Evolutionary conservation across 805 yeast species (phyloP).

Genomic region (Saccharomycopsis synnaedendra): DNA sequence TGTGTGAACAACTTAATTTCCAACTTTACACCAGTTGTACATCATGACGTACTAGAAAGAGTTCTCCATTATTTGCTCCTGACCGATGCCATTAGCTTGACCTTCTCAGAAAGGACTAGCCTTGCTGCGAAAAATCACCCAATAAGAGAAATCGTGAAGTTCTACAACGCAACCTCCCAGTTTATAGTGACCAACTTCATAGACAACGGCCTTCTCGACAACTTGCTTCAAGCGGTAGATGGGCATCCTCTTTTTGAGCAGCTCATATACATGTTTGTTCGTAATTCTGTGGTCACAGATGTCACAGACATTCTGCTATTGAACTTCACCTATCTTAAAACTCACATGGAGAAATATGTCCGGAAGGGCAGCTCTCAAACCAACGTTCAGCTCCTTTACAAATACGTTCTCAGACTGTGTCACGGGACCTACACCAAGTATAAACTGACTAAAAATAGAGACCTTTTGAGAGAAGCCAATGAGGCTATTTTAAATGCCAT

Average conservation of each 20-base stretch:
- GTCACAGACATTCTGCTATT: not conserved
- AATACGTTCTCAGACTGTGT: too few relatives aligned
- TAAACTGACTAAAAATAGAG: too few relatives aligned
- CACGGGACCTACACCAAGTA: too few relatives aligned
- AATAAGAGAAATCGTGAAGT: constrained; percentile 13
- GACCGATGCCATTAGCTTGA: constrained; percentile 1
- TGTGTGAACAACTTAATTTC: constrained; percentile 1
- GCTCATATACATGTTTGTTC: constrained; percentile 2
- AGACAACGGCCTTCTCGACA: constrained; percentile 3
- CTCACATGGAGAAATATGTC: constrained; percentile 1
- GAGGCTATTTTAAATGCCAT: too few relatives aligned
- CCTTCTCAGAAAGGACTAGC: constrained; percentile 2
- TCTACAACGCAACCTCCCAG: constrained; percentile 11
- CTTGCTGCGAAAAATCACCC: constrained; percentile 3
- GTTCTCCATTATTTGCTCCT: constrained; percentile 5
- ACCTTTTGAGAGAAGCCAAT: too few relatives aligned
- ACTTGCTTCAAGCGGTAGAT: not conserved
- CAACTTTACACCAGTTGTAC: not conserved
- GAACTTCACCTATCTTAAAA: not conserved
- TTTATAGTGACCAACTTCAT: constrained; percentile 5
- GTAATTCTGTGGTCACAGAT: constrained; percentile 7
- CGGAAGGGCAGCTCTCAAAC: not conserved
- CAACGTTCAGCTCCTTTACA: not conserved
- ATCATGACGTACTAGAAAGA: not conserved
- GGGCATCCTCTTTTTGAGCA: not conserved